Evolutionary conservation across 1,284 basidiomycete genomes (phyloP).

Genomic region (Boletus calvinii): DNA sequence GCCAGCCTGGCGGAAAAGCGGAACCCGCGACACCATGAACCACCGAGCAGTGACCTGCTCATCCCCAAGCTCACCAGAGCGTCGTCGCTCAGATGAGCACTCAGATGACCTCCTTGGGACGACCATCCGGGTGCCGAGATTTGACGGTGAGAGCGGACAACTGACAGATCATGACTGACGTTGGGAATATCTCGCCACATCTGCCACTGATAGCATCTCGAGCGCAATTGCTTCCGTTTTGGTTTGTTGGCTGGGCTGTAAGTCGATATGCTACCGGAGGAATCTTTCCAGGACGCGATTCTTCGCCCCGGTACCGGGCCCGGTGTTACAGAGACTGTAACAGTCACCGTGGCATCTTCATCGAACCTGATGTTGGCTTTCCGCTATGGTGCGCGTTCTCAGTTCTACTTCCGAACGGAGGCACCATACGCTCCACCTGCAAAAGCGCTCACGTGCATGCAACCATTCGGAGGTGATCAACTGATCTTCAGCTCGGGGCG

Average conservation of each 20-base stretch:
- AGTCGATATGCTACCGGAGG: conserved; percentile 8
- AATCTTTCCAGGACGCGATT: conserved; percentile 14
- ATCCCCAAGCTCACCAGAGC: background rate
- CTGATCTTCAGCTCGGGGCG: conserved; percentile 16
- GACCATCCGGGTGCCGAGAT: conserved; percentile 11
- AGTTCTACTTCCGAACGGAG: background rate
- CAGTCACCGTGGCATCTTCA: conserved; percentile 11
- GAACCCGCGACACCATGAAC: background rate
- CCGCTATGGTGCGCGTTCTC: background rate
- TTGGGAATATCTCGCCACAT: conserved; percentile 16
- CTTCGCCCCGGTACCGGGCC: conserved; percentile 23
- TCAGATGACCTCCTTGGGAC: conserved; percentile 4
- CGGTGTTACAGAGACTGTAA: conserved; percentile 16
- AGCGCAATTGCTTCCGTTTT: conserved; percentile 18
- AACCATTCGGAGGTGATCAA: conserved; percentile 11
- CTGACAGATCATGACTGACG: conserved; percentile 1
- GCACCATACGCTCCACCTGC: background rate
- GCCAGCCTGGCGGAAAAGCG: conserved; percentile 1
- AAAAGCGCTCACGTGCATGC: background rate
- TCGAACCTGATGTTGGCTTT: background rate
- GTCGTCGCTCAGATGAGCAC: conserved; percentile 4
- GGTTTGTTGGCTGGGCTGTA: background rate
- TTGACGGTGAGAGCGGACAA: conserved; percentile 19
- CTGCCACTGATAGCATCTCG: conserved; percentile 7
- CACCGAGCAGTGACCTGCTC: background rate